Evolutionary conservation across 2,329 filamentous ascomycete genomes (phyloP).

Genomic region (Hymenoscyphus fraxineus): DNA sequence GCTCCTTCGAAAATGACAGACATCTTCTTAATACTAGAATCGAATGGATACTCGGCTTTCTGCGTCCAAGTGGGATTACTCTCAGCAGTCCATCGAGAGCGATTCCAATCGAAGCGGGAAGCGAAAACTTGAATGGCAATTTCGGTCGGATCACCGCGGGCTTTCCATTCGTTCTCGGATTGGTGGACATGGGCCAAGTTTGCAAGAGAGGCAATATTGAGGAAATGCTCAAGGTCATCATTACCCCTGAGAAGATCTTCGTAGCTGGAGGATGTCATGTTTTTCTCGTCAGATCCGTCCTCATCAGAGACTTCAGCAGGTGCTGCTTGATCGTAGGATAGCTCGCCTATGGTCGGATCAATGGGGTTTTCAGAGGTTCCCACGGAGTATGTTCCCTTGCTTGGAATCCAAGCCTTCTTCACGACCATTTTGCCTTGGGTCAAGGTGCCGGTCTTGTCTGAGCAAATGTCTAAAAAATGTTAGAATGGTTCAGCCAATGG

Average conservation of each 20-base stretch:
- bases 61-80: constrained; percentile 52
- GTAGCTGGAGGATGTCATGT: constrained; percentile 40
- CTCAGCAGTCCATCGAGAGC: constrained; percentile 56
- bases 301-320: constrained; percentile 55
- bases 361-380: constrained; percentile 47
- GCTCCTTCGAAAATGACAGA: constrained; percentile 22
- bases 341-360: constrained; percentile 52
- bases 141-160: constrained; percentile 54
- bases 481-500: not conserved
- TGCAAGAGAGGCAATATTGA: constrained; percentile 46
- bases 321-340: constrained; percentile 48
- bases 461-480: not conserved
- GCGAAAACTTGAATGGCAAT: constrained; percentile 55
- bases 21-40: constrained; percentile 62
- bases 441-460: constrained; percentile 63
- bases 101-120: constrained; percentile 63
- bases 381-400: constrained; percentile 49
- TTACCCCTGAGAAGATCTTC: constrained; percentile 45
- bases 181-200: constrained; percentile 58
- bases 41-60: constrained; percentile 68
- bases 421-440: constrained; percentile 49
- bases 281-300: constrained; percentile 51
- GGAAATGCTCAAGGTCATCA: constrained; percentile 48
- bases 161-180: constrained; percentile 52
- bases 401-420: constrained; percentile 56